phyloP scores from a whole-genome alignment of 2,329 filamentous ascomycete genomes.

The Aureobasidium sp. region DNA sequence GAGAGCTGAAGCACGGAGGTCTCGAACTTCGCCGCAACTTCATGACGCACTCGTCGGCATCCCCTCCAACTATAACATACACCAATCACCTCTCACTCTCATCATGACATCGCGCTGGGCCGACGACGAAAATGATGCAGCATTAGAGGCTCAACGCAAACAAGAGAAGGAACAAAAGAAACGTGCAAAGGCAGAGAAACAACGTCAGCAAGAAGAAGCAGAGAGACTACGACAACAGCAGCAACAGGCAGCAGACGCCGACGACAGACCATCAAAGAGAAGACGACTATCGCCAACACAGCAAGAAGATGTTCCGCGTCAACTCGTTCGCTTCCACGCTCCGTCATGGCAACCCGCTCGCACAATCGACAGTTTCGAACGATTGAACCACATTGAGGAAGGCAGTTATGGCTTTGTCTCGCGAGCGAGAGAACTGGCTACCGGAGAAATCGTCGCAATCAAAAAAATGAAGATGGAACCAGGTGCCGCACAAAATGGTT shows the following conservation, averaged over 20 bases:
- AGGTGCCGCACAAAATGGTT: constrained; percentile 53
- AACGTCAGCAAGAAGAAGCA: constrained; percentile 69
- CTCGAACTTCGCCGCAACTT: constrained; percentile 17
- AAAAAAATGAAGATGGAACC: constrained; percentile 97
- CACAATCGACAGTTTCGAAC: constrained; percentile 89
- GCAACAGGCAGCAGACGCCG: constrained; percentile 21
- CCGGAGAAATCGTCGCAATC: constrained; percentile 85
- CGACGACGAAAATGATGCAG: constrained; percentile 82
- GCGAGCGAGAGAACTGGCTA: constrained; percentile 77
- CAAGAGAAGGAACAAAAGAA: constrained; percentile 92
- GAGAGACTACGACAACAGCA: constrained; percentile 37
- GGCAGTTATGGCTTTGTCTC: constrained; percentile 97
- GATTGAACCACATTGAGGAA: constrained; percentile 97
- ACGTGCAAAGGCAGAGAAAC: constrained; percentile 83
- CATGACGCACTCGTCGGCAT: constrained; percentile 7
- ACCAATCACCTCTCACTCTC: neutral
- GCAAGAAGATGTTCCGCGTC: constrained; percentile 46
- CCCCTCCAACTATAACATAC: neutral
- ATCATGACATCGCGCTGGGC: constrained; percentile 80
- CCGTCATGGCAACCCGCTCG: constrained; percentile 75
- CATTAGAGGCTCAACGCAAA: constrained; percentile 75
- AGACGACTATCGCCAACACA: constrained; percentile 64
- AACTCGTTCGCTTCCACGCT: constrained; percentile 76
- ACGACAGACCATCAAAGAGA: constrained; percentile 60
- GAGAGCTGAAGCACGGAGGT: constrained; percentile 15